Evolutionary conservation across 2,329 filamentous ascomycete genomes (phyloP).

Genomic region (Penicillium capsulatum): DNA sequence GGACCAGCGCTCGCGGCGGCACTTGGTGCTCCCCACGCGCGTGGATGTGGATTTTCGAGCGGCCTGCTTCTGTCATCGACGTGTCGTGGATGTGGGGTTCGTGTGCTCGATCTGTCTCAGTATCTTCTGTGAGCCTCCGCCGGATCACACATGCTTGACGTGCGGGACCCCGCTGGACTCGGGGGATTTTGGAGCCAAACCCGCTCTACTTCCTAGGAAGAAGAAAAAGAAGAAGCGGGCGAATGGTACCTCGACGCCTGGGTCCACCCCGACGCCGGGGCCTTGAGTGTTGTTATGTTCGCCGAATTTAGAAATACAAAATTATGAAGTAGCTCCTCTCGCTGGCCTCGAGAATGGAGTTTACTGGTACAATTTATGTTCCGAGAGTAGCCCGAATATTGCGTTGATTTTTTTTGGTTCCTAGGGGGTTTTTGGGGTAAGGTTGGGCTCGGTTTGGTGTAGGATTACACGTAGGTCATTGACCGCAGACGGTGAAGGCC

Average conservation of each 20-base stretch:
- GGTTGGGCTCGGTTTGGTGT: too few species aligned
- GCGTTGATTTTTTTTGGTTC: too few species aligned
- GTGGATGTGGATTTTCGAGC: constrained; percentile 92
- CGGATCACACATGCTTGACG: constrained; percentile 69
- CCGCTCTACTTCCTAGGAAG: constrained; percentile 66
- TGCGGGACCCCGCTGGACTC: constrained; percentile 75
- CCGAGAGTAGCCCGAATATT: not conserved
- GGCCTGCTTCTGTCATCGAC: constrained; percentile 95
- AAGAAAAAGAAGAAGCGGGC: constrained; percentile 72
- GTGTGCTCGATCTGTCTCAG: constrained; percentile 95
- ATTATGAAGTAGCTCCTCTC: constrained; percentile 2
- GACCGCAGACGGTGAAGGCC: too few species aligned
- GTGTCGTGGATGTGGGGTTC: constrained; percentile 85
- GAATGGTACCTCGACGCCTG: constrained; percentile 48
- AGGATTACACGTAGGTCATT: too few species aligned
- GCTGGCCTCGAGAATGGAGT: constrained; percentile 9
- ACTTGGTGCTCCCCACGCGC: constrained; percentile 72
- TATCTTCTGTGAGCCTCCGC: constrained; percentile 72
- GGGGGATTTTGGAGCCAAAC: constrained; percentile 70
- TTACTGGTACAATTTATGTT: not conserved
- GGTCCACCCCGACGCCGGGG: constrained; percentile 48
- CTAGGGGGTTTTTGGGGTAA: too few species aligned
- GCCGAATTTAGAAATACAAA: not conserved
- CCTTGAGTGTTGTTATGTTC: constrained; percentile 20
- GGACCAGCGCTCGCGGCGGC: constrained; percentile 59